Evolutionary conservation across 768 basidiomycete genomes (phyloP).

Genomic region (Lactarius tabidus): DNA sequence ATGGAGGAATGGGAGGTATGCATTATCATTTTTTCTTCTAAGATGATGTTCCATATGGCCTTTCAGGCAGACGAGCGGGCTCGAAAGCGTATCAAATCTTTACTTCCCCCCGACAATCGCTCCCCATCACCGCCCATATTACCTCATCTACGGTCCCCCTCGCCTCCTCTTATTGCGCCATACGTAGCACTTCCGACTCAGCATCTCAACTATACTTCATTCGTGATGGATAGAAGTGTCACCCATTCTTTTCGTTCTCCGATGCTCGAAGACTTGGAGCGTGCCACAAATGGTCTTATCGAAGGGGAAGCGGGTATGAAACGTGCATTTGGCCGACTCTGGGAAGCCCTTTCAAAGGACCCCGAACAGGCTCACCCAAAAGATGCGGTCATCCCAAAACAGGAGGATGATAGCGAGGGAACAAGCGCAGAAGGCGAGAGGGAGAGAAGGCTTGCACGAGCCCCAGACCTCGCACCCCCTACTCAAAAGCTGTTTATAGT

Average conservation of each 20-base stretch:
- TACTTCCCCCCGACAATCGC: slow-evolving; percentile 56
- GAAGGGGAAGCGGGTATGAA: slow-evolving; percentile 75
- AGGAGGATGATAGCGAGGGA: slow-evolving; percentile 52
- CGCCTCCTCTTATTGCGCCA: slow-evolving; percentile 73
- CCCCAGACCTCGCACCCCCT: slow-evolving; percentile 62
- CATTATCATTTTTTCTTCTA: slow-evolving; percentile 11
- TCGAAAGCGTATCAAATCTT: slow-evolving; percentile 67
- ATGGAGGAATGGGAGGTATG: slow-evolving; percentile 85
- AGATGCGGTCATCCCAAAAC: slow-evolving; percentile 57
- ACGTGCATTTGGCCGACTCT: slow-evolving; percentile 71
- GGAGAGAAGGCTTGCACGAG: slow-evolving; percentile 47
- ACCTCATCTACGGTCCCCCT: slow-evolving; percentile 73
- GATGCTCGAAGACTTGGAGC: slow-evolving; percentile 73
- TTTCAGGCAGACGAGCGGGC: slow-evolving; percentile 75
- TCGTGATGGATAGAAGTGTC: slow-evolving; percentile 80
- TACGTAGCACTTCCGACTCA: slow-evolving; percentile 64
- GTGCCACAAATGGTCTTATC: slow-evolving; percentile 78
- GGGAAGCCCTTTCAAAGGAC: slow-evolving; percentile 78
- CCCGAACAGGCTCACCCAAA: slow-evolving; percentile 39
- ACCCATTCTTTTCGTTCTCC: slow-evolving; percentile 80
- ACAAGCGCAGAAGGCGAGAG: slow-evolving; percentile 38
- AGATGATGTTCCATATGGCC: slow-evolving; percentile 17
- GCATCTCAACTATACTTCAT: slow-evolving; percentile 75
- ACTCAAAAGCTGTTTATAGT: slow-evolving; percentile 65
- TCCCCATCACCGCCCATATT: slow-evolving; percentile 70